phyloP scores from a whole-genome alignment of 2,329 filamentous ascomycete species.

The Didymella pinodella region DNA sequence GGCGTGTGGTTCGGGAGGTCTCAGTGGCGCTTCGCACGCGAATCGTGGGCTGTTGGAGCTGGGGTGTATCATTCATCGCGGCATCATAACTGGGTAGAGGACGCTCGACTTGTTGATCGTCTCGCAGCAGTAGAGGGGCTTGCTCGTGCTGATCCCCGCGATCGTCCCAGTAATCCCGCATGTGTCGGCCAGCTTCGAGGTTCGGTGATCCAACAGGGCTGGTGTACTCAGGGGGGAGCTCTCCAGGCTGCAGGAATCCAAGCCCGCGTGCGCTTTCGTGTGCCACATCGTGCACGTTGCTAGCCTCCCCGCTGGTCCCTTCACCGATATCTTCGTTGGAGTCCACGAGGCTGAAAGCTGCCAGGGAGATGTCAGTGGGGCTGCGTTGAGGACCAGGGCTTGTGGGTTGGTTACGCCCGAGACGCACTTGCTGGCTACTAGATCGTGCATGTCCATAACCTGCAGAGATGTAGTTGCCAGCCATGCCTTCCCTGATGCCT shows the following conservation, averaged over 20 bases:
- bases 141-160: slow-evolving; percentile 56
- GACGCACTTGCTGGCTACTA: slow-evolving; percentile 78
- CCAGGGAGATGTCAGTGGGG: slow-evolving; percentile 94
- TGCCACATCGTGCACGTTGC: slow-evolving; percentile 26
- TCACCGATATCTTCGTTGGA: slow-evolving; percentile 74
- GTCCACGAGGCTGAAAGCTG: slow-evolving; percentile 78
- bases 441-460: slow-evolving; percentile 71
- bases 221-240: slow-evolving; percentile 60
- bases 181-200: slow-evolving; percentile 61
- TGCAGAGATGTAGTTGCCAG: slow-evolving; percentile 56
- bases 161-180: slow-evolving; percentile 56
- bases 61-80: slow-evolving; percentile 73
- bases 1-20: slow-evolving; percentile 26
- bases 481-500: slow-evolving; percentile 62
- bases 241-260: slow-evolving; percentile 46
- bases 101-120: slow-evolving; percentile 53
- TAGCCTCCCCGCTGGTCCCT: slow-evolving; percentile 64
- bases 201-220: slow-evolving; percentile 53
- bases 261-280: slow-evolving; percentile 41
- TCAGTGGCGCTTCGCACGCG: slow-evolving; percentile 39
- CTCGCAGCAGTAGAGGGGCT: slow-evolving; percentile 54
- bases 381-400: slow-evolving; percentile 90
- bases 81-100: slow-evolving; percentile 86
- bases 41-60: slow-evolving; percentile 33
- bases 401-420: slow-evolving; percentile 71